Evolutionary conservation across 2,329 filamentous ascomycete species (phyloP).

Genomic region (Pestalotiopsis sp.): DNA sequence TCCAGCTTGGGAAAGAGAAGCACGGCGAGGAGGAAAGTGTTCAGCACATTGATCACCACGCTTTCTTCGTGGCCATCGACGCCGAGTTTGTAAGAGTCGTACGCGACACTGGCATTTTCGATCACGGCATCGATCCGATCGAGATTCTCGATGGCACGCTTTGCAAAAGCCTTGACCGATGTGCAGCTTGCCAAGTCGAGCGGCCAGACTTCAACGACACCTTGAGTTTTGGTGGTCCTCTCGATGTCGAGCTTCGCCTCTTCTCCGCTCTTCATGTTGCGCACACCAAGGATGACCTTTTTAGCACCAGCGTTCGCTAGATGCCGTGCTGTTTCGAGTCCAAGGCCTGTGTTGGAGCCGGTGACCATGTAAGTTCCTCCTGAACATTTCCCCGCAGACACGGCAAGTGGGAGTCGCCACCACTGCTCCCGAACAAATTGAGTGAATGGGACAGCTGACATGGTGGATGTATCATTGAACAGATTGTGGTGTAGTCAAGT

Average conservation of each 20-base stretch:
- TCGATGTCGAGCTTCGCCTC: constrained; percentile 7
- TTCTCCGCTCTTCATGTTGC: background rate
- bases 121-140: constrained; percentile 11
- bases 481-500: background rate
- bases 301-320: background rate
- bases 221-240: background rate
- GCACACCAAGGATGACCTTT: background rate
- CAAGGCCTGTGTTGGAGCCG: constrained; percentile 25
- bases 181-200: constrained; percentile 3
- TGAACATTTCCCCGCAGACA: background rate
- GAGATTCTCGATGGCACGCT: constrained; percentile 14
- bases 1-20: constrained; percentile 43
- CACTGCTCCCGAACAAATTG: background rate
- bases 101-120: constrained; percentile 1
- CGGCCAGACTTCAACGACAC: constrained; percentile 2
- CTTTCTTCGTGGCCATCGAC: constrained; percentile 8
- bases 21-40: constrained; percentile 45
- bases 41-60: constrained; percentile 49
- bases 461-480: background rate
- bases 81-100: background rate
- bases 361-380: constrained; percentile 21
- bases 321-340: constrained; percentile 9
- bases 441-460: background rate
- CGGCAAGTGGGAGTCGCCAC: background rate
- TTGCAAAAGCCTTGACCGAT: constrained; percentile 4